Evolutionary conservation across 2,329 filamentous ascomycete genomes (phyloP).

Genomic region (Fusarium mundagurra): DNA sequence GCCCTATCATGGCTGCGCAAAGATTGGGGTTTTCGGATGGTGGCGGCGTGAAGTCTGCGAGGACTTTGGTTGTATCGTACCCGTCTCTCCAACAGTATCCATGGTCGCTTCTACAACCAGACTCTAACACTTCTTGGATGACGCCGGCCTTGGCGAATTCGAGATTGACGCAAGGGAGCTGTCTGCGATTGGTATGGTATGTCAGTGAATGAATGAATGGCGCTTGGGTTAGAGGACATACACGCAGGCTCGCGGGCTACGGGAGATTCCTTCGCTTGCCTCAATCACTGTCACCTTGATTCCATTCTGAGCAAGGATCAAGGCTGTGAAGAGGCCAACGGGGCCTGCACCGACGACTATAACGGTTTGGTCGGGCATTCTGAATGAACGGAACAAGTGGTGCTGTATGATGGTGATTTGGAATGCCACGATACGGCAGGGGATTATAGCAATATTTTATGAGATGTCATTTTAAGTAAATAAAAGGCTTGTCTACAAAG

Average conservation of each 20-base stretch:
- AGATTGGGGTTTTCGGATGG: neutral
- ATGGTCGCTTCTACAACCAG: fast-evolving
- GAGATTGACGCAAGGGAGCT: neutral
- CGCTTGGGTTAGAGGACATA: fast-evolving
- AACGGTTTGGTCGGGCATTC: neutral
- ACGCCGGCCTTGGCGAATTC: neutral
- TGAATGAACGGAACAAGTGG: neutral
- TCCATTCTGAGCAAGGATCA: neutral
- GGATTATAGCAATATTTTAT: fast-evolving
- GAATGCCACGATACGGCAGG: fast-evolving
- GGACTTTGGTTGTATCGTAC: neutral
- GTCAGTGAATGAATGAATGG: neutral
- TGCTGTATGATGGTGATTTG: neutral
- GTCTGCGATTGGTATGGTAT: neutral
- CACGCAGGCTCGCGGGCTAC: neutral
- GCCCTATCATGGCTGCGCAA: neutral
- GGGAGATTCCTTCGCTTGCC: neutral
- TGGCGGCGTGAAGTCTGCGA: neutral
- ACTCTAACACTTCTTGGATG: fast-evolving
- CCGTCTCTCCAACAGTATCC: neutral
- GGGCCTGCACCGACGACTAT: neutral
- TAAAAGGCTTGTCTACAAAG: neutral
- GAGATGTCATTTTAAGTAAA: fast-evolving
- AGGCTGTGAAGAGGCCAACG: neutral
- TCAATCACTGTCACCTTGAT: neutral